Evolutionary conservation across 75 land plant species (phyloP).

Genomic region (Azolla pinnata): DNA sequence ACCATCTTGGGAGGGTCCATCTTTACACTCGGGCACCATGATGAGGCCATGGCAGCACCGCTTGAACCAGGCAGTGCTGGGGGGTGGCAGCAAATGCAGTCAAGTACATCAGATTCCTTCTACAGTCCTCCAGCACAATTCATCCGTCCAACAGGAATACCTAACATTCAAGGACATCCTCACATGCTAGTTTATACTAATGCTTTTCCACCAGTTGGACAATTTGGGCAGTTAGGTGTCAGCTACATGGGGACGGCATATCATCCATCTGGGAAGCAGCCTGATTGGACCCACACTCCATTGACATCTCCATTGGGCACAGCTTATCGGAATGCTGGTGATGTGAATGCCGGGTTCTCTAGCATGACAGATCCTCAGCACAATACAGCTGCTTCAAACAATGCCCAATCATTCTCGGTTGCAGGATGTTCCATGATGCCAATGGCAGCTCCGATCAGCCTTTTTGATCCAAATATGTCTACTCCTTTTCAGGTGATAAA

Average conservation of each 20-base stretch:
- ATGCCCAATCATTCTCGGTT: constrained; percentile 52
- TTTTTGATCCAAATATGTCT: constrained; percentile 59
- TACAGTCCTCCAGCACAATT: constrained; percentile 78
- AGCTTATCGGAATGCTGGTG: constrained; percentile 37
- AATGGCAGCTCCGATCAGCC: constrained; percentile 51
- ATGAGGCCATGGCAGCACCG: constrained; percentile 36
- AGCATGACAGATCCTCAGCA: constrained; percentile 48
- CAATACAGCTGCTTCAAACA: constrained; percentile 31
- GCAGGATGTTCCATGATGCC: constrained; percentile 66
- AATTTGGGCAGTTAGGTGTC: constrained; percentile 85
- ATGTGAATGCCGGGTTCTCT: constrained; percentile 37
- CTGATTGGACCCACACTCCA: constrained; percentile 94
- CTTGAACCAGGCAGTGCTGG: constrained; percentile 13
- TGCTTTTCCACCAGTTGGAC: constrained; percentile 83
- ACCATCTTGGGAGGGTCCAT: constrained; percentile 66
- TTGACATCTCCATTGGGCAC: constrained; percentile 21
- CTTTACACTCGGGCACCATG: constrained; percentile 57
- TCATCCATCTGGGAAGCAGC: constrained; percentile 86
- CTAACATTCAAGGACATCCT: constrained; percentile 77
- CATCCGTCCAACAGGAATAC: constrained; percentile 61
- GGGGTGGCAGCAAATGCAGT: constrained; percentile 74
- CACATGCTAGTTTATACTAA: constrained; percentile 81
- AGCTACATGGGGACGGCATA: constrained; percentile 67
- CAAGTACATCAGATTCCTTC: constrained; percentile 62
- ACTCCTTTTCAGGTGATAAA: constrained; percentile 72